Base-by-base conservation (phyloP, 2,329 filamentous ascomycete species). In the Juglanconis juglandina region DNA sequence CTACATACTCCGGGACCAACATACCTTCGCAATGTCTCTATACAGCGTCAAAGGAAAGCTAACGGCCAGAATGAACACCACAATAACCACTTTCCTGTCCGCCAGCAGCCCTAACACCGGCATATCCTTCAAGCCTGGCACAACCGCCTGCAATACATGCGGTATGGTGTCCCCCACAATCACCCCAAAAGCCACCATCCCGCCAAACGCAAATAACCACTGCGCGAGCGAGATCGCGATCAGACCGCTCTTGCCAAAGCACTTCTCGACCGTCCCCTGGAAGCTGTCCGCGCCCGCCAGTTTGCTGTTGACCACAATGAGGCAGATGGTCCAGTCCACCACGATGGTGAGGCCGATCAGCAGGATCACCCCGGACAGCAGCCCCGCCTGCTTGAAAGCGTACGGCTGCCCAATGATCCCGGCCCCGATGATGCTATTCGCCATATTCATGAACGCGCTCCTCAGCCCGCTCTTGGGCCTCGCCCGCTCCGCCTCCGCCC, bases 371-470 rank as follows among this genome's bases (percentile, higher is more conserved):
- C 95, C 95, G 42, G 90, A 88, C 14, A 91, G 73, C 68, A 99
- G 83, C 6, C 95, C 95, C 7, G 95, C 95, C 77, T 98, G 93
- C 61, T 86, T 87, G 71, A 99, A 89, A n/a, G 95, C 95, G 76
- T 98, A 99, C 11, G 95, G 93, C 76, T 99, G 95, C 3, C 91
- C 86, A 69, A 89, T 88, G 73, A 89, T 89, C 56, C 87, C 86
- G 2, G 87, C 87, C 44, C 87, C 87, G 67, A 99, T 97, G 73
- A 99, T 99, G 68, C 91, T 96, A 78, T 99, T 99, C 64, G 95
- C 94, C 95, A 99, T 99, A 77, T 99, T 99, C 92, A 98, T 96
- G 68, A 99, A 98, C 3, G 95, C 94, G 72, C 89, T 91, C 64
- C 84, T 82, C 76, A 98, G 82, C 5, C 90, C 89, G 60, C 91